Evolutionary conservation across 2,329 filamentous ascomycete species (phyloP).

Genomic region (Cladosporium sp.): DNA sequence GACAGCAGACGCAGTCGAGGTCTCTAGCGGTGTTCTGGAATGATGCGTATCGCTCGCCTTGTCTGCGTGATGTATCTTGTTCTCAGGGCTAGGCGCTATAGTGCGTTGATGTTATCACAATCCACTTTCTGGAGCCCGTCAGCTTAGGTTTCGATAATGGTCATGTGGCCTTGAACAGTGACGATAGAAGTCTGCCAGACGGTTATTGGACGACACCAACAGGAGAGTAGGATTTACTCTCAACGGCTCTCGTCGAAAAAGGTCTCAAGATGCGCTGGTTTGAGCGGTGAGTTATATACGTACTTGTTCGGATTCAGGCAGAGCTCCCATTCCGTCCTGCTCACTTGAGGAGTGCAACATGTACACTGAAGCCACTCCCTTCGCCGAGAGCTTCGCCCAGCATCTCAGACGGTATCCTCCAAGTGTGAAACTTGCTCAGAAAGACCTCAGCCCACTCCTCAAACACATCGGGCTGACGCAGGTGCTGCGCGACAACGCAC

Average conservation of each 20-base stretch:
- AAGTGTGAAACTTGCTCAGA: conserved; percentile 62
- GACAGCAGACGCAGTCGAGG: background rate
- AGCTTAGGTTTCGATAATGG: background rate
- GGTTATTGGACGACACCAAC: conserved; percentile 1
- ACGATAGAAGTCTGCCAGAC: background rate
- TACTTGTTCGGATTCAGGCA: background rate
- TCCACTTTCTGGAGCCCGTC: background rate
- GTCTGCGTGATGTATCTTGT: background rate
- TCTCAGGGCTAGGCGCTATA: background rate
- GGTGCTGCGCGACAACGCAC: conserved; percentile 82
- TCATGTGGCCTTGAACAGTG: background rate
- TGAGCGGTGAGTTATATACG: background rate
- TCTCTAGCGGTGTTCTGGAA: background rate
- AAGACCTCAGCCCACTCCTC: conserved; percentile 74
- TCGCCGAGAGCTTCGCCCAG: conserved; percentile 57
- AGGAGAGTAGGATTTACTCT: conserved; percentile 7
- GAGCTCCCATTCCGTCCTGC: background rate
- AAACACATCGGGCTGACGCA: conserved; percentile 80
- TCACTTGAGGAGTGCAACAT: conserved; percentile 61
- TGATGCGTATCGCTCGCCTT: too few relatives aligned
- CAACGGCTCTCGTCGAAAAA: background rate
- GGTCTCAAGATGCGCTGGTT: background rate
- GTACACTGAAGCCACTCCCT: conserved; percentile 73
- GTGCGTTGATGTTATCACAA: background rate
- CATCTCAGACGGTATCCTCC: conserved; percentile 66